These are phyloP conservation scores for Umbelopsis sp. DNA, from an alignment of 192 early-diverging fungal genomes.

Conservation along the genomic window DNA sequence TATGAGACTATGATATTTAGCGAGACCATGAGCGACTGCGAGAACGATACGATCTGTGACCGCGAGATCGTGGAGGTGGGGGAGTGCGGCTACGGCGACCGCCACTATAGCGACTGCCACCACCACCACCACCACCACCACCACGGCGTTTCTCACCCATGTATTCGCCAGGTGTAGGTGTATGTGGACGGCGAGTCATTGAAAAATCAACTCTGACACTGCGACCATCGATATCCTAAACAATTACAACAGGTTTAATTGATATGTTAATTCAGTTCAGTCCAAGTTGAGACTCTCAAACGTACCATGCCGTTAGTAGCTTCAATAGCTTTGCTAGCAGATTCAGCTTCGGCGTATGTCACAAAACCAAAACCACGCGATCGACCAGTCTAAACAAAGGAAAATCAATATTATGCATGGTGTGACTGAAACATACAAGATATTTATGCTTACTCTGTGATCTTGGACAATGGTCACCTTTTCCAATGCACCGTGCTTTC, in stretches of 20 bases:
- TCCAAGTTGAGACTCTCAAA: not conserved
- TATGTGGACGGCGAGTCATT: constrained; percentile 60
- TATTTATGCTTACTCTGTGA: constrained; percentile 39
- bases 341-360: constrained; percentile 49
- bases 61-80: constrained; percentile 28
- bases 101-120: constrained; percentile 37
- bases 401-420: not conserved
- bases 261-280: not conserved
- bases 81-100: constrained; percentile 40
- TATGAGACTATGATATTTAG: constrained; percentile 5
- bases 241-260: not conserved
- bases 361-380: constrained; percentile 76
- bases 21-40: constrained; percentile 42
- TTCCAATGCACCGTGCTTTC: constrained; percentile 57
- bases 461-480: constrained; percentile 66
- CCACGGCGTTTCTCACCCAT: constrained; percentile 58
- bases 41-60: constrained; percentile 35
- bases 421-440: not conserved
- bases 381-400: constrained; percentile 46
- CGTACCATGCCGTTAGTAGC: constrained; percentile 61
- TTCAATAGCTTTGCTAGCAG: constrained; percentile 56
- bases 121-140: constrained; percentile 21
- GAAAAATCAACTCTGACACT: constrained; percentile 63
- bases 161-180: constrained; percentile 74
- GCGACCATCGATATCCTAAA: constrained; percentile 60